Evolutionary conservation across 768 basidiomycete species (phyloP).

Genomic region (Tylopilus sp.): DNA sequence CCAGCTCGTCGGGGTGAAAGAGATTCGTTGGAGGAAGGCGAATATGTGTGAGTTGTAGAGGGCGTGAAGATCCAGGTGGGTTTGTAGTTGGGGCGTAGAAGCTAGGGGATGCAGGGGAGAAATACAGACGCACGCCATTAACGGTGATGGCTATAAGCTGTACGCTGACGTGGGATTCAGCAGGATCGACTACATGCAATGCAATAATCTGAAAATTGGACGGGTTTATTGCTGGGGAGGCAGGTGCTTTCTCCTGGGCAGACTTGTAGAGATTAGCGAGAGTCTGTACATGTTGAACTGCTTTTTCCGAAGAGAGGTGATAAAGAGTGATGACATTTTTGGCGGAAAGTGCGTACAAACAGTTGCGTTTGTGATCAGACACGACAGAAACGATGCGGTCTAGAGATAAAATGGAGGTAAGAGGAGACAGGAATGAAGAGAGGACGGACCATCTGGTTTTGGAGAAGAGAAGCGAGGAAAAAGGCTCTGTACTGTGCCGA

Average conservation of each 20-base stretch:
- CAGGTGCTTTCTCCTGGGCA: slow-evolving; percentile 79
- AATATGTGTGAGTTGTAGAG: slow-evolving; percentile 72
- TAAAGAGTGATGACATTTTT: slow-evolving; percentile 67
- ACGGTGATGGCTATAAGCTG: slow-evolving; percentile 80
- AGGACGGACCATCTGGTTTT: slow-evolving; percentile 58
- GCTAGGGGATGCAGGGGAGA: slow-evolving; percentile 51
- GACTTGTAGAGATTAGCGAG: slow-evolving; percentile 70
- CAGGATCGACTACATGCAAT: slow-evolving; percentile 63
- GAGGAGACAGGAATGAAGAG: neutral
- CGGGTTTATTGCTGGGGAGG: slow-evolving; percentile 66
- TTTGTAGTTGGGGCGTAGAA: slow-evolving; percentile 43
- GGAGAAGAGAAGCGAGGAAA: slow-evolving; percentile 70
- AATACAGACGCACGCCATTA: slow-evolving; percentile 84
- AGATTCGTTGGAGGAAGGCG: slow-evolving; percentile 74
- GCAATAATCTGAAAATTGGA: slow-evolving; percentile 67
- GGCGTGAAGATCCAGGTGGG: slow-evolving; percentile 26
- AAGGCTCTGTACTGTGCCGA: slow-evolving; percentile 73
- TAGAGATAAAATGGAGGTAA: slow-evolving; percentile 29
- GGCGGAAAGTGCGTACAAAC: slow-evolving; percentile 74
- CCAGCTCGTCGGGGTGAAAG: slow-evolving; percentile 72
- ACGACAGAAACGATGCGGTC: slow-evolving; percentile 71
- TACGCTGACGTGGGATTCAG: slow-evolving; percentile 64
- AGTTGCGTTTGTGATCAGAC: slow-evolving; percentile 64
- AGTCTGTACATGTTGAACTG: slow-evolving; percentile 69
- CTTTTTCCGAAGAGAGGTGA: slow-evolving; percentile 57